These are phyloP conservation scores for Fusarium sp. DNA, from an alignment of 2,329 filamentous ascomycete species.

Conservation along the genomic window DNA sequence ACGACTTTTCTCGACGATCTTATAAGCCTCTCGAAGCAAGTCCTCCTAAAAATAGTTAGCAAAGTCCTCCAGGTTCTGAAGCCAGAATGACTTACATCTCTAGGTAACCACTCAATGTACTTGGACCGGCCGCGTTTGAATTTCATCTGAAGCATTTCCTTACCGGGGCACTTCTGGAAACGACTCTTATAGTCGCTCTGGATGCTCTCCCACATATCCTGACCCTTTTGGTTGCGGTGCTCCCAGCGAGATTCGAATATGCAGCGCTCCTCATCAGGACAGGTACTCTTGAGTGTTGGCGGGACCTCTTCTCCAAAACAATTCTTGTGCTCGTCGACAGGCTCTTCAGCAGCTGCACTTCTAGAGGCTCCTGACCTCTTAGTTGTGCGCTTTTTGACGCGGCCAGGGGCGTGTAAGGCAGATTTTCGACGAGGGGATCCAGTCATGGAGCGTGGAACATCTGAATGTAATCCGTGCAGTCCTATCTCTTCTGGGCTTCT, in stretches of 20 bases:
- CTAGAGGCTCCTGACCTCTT: constrained; percentile 29
- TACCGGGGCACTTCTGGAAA: constrained; percentile 52
- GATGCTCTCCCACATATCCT: constrained; percentile 68
- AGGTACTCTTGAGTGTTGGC: constrained; percentile 55
- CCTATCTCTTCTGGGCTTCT: constrained; percentile 39
- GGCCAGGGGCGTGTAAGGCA: constrained; percentile 27
- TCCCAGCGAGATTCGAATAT: constrained; percentile 61
- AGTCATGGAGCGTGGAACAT: constrained; percentile 34
- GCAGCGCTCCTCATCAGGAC: constrained; percentile 59
- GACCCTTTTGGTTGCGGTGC: constrained; percentile 59
- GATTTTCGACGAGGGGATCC: constrained; percentile 43
- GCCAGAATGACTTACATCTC: constrained; percentile 56
- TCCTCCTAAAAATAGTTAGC: constrained; percentile 49
- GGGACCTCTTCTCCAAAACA: constrained; percentile 48
- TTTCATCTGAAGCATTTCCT: constrained; percentile 67
- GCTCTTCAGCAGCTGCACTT: constrained; percentile 27
- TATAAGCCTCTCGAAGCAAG: constrained; percentile 53
- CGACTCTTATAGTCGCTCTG: constrained; percentile 52
- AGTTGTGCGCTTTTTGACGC: constrained; percentile 44
- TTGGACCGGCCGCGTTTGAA: constrained; percentile 61
- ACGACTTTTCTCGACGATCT: constrained; percentile 53
- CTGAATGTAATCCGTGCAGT: constrained; percentile 6
- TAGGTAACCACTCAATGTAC: constrained; percentile 58
- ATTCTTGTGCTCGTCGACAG: constrained; percentile 48
- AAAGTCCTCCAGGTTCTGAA: background rate